phyloP scores from a whole-genome alignment of 305 asterid genomes.

The Fraxinus xanthoxyloides region DNA sequence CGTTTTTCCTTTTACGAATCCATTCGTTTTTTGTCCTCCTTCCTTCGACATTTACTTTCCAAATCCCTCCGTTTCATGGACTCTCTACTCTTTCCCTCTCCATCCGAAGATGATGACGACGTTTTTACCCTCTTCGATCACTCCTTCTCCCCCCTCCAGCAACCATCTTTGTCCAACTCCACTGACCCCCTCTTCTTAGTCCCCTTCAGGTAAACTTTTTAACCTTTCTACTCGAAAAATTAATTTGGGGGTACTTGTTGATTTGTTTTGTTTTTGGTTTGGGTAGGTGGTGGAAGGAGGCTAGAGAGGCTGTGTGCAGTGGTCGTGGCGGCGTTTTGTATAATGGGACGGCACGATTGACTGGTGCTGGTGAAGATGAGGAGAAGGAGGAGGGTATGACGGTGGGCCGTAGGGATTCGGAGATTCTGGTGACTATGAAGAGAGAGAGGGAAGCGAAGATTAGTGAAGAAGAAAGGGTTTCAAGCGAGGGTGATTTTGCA shows the following conservation, averaged over 20 bases:
- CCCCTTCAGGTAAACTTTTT: constrained; percentile 33
- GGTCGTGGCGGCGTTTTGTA: constrained; percentile 38
- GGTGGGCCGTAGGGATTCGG: constrained; percentile 40
- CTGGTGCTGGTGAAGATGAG: constrained; percentile 19
- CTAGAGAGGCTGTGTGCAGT: constrained; percentile 41
- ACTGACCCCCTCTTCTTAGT: constrained; percentile 43
- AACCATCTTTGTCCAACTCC: constrained; percentile 41
- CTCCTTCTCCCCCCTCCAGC: constrained; percentile 19
- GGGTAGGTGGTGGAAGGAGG: constrained; percentile 56
- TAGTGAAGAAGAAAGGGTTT: constrained; percentile 39
- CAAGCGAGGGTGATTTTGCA: constrained; percentile 42
- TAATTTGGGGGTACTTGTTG: neutral
- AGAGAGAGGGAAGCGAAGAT: constrained; percentile 36
- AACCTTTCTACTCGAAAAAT: neutral
- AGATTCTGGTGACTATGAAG: constrained; percentile 53
- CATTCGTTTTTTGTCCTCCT: neutral
- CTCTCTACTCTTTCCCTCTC: constrained; percentile 24
- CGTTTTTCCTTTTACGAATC: neutral
- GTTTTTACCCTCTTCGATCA: constrained; percentile 34
- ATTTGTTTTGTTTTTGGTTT: neutral
- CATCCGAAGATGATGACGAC: constrained; percentile 27
- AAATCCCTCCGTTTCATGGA: constrained; percentile 30
- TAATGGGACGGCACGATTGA: constrained; percentile 32
- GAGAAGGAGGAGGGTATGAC: constrained; percentile 13
- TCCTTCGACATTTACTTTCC: neutral